Base-by-base conservation (phyloP, 2,329 filamentous ascomycete species). In the Esteya vermicola region DNA sequence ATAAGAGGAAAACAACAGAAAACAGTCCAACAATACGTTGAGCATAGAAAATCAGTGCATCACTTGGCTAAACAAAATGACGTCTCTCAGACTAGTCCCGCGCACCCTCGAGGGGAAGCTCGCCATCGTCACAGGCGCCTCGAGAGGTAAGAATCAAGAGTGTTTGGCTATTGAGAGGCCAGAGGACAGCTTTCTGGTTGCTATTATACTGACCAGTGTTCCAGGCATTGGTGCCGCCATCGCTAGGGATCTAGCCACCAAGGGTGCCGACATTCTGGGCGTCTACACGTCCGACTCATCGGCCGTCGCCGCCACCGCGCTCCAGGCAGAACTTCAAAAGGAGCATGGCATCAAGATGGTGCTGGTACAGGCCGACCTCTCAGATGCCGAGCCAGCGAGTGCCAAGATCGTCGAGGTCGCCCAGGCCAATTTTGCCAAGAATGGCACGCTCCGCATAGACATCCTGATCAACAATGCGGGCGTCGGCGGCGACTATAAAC, bases 181-280 rank as follows among this genome's bases (percentile, higher is more conserved):
- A n/a, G n/a, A n/a, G n/a, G n/a, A n/a, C 13, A 4, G 10, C 6
- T 4, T 36, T 7, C 10, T 3, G 4, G n/a, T 1, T 8, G 5
- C 31, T 16, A 12, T 7, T 18, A 19, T 7, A 9, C 25, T 10
- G 13, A 13, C 28, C 19, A 21, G 9, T 4, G 14, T 18, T 16
- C 9, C 40, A 72, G 74, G 74, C 43, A 78, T 79, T 42, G 75
- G 75, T 22, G 71, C 70, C 16, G 70, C 70, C 21, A 70, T 75
- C 36, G 70, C 65, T 39, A 61, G 61, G 33, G 68, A 72, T 41
- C 64, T 80, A 9, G 75, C 74, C 23, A 62, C 62, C 52, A 78
- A 78, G 57, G 75, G 75, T 38, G 67, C 65, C 55, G 68, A 69
- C 41, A 56, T 80, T 14, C 57, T 78, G 34, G 58, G 78, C 43